Percentiles rank a stretch among this genome's conserved stretches.
Evolutionary conservation across 352 stramenopile genomes (phyloP).

Genomic region (Globisporangium cylindrosporum): DNA sequence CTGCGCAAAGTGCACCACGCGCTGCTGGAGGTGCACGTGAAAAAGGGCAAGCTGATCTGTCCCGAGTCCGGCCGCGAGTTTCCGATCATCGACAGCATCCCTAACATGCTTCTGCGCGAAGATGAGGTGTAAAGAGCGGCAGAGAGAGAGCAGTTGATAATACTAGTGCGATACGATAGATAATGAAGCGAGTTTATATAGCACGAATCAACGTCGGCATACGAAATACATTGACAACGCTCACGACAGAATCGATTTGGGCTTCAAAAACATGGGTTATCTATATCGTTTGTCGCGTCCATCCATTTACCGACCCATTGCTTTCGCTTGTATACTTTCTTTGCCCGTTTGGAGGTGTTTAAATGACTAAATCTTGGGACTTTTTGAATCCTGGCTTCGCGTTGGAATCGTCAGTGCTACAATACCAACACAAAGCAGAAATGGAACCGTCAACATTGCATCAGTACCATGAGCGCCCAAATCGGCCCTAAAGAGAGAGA

Average conservation of each 20-base stretch:
- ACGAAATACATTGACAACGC: neutral
- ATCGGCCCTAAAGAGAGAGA: neutral
- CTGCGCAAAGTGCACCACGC: slow-evolving; percentile 88
- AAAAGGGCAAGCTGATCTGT: slow-evolving; percentile 95
- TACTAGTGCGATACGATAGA: slow-evolving; percentile 21
- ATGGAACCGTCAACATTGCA: neutral
- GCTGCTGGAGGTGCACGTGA: slow-evolving; percentile 94
- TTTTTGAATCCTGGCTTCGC: slow-evolving; percentile 50
- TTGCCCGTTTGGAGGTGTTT: slow-evolving; percentile 14
- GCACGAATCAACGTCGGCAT: neutral
- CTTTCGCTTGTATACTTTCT: neutral
- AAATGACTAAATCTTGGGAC: slow-evolving; percentile 62
- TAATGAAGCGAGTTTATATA: slow-evolving; percentile 21
- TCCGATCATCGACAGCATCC: slow-evolving; percentile 96
- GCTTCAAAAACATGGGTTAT: neutral
- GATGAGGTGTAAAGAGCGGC: slow-evolving; percentile 72
- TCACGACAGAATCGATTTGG: neutral
- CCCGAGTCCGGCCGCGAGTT: slow-evolving; percentile 96
- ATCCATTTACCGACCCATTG: neutral
- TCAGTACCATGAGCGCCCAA: neutral
- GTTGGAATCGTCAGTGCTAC: slow-evolving; percentile 31
- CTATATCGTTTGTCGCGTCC: neutral
- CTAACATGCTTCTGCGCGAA: slow-evolving; percentile 96
- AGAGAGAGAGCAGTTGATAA: neutral
- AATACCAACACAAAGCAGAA: neutral